Conservation (phyloP, 2,329 filamentous ascomycete genomes). For the Grosmannia penicillata region DNA sequence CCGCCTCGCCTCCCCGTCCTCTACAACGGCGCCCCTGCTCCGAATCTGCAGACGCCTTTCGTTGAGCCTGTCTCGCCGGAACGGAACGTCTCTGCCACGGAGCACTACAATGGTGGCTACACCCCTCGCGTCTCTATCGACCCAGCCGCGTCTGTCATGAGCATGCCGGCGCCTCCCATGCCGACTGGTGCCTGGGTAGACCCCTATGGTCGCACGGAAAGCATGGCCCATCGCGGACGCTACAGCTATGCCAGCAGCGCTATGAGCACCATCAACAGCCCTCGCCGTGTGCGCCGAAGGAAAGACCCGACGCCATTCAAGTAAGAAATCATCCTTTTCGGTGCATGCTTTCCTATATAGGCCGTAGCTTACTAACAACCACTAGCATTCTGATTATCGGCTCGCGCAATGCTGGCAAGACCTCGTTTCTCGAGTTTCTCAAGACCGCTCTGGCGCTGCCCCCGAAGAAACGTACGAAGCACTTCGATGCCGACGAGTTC, state of each 20-base stretch:
- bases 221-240: slow-evolving; percentile 91
- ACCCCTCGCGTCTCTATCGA: slow-evolving; percentile 38
- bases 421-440: slow-evolving; percentile 91
- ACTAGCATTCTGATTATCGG: slow-evolving; percentile 78
- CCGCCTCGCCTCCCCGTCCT: slow-evolving; percentile 38
- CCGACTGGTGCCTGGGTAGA: slow-evolving; percentile 51
- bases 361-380: slow-evolving; percentile 6
- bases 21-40: slow-evolving; percentile 28
- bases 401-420: slow-evolving; percentile 78
- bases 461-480: slow-evolving; percentile 55
- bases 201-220: slow-evolving; percentile 72
- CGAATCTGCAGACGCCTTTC: slow-evolving; percentile 26
- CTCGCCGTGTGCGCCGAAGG: slow-evolving; percentile 77
- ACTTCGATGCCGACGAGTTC: slow-evolving; percentile 43
- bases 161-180: slow-evolving; percentile 39
- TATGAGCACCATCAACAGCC: slow-evolving; percentile 83
- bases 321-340: slow-evolving; percentile 42
- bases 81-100: neutral
- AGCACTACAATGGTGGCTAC: slow-evolving; percentile 10
- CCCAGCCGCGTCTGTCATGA: slow-evolving; percentile 26
- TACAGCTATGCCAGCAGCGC: slow-evolving; percentile 94
- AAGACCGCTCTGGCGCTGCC: slow-evolving; percentile 73
- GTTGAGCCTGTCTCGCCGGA: slow-evolving; percentile 43
- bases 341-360: neutral
- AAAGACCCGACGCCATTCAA: slow-evolving; percentile 98